Conservation (phyloP, 352 stramenopile genomes). For the Stephanocyclus meneghinianus region DNA sequence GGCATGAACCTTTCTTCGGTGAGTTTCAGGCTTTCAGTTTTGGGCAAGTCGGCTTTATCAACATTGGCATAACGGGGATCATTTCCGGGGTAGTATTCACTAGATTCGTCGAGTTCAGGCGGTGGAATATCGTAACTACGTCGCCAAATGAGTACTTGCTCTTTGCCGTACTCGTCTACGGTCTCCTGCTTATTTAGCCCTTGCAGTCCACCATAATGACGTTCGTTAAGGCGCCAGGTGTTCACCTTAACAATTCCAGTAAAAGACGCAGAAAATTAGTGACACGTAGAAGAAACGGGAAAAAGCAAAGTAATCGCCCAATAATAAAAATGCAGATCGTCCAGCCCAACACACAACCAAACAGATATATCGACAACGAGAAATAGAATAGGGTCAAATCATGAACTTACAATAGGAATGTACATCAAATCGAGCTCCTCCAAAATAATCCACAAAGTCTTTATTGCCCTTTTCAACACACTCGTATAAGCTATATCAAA, state of each 20-base stretch:
- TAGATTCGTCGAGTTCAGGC: slow-evolving; percentile 84
- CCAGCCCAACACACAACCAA: neutral
- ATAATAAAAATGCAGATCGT: neutral
- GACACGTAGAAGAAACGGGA: neutral
- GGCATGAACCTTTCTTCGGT: slow-evolving; percentile 93
- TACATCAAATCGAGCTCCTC: slow-evolving; percentile 96
- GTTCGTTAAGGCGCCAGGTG: slow-evolving; percentile 94
- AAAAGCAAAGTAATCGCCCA: neutral
- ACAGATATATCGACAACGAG: neutral
- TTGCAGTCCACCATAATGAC: slow-evolving; percentile 95
- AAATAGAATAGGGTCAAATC: neutral
- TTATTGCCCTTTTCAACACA: slow-evolving; percentile 95
- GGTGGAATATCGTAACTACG: slow-evolving; percentile 97
- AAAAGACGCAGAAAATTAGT: neutral
- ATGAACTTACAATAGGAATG: slow-evolving; percentile 88
- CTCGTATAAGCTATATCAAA: slow-evolving; percentile 95
- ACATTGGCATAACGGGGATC: slow-evolving; percentile 75
- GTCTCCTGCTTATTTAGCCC: slow-evolving; percentile 99
- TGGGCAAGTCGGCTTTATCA: slow-evolving; percentile 64
- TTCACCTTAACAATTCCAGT: slow-evolving; percentile 50
- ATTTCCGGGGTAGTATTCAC: slow-evolving; percentile 81
- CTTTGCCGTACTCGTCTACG: slow-evolving; percentile 95
- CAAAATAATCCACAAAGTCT: slow-evolving; percentile 95
- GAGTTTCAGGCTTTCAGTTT: slow-evolving; percentile 90
- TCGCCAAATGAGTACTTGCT: slow-evolving; percentile 94